phyloP scores from a whole-genome alignment of 2,329 filamentous ascomycete genomes.

The Fusarium sp. region DNA sequence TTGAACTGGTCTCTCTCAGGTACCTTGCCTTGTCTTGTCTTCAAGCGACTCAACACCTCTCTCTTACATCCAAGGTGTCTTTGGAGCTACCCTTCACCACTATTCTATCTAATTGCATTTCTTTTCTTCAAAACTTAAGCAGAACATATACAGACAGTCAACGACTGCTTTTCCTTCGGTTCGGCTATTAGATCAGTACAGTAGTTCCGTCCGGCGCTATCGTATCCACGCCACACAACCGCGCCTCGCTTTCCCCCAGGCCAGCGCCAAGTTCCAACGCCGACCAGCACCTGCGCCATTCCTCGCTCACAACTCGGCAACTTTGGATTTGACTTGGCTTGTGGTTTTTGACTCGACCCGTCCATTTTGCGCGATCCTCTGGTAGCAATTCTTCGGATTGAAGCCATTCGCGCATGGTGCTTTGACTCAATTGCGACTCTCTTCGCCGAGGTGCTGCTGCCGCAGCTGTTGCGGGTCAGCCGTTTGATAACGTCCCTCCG shows the following conservation, averaged over 20 bases:
- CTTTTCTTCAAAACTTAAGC: conserved; percentile 5
- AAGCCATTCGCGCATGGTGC: conserved; percentile 44
- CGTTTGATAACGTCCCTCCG: conserved; percentile 34
- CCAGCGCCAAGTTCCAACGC: conserved; percentile 18
- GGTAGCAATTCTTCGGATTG: conserved; percentile 1
- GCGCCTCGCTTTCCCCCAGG: conserved; percentile 37
- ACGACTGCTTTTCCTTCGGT: conserved; percentile 8
- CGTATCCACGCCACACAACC: conserved; percentile 42
- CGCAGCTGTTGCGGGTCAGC: conserved; percentile 51
- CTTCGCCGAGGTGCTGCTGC: conserved; percentile 49
- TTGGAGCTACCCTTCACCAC: background rate
- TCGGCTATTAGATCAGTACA: conserved; percentile 35
- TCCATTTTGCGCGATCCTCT: conserved; percentile 16
- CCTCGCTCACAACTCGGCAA: conserved; percentile 32
- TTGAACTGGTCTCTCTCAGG: background rate
- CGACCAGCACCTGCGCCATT: conserved; percentile 22
- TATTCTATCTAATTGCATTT: background rate
- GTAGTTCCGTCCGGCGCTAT: conserved; percentile 37
- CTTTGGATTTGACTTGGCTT: conserved; percentile 27
- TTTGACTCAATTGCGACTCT: conserved; percentile 41
- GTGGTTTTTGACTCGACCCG: background rate
- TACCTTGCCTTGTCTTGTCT: conserved; percentile 1
- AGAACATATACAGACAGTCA: background rate
- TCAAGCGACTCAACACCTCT: conserved; percentile 7
- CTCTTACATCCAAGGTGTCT: conserved; percentile 4